Conservation (phyloP, 2,329 filamentous ascomycete genomes). For the Pseudogymnoascus sp. region DNA sequence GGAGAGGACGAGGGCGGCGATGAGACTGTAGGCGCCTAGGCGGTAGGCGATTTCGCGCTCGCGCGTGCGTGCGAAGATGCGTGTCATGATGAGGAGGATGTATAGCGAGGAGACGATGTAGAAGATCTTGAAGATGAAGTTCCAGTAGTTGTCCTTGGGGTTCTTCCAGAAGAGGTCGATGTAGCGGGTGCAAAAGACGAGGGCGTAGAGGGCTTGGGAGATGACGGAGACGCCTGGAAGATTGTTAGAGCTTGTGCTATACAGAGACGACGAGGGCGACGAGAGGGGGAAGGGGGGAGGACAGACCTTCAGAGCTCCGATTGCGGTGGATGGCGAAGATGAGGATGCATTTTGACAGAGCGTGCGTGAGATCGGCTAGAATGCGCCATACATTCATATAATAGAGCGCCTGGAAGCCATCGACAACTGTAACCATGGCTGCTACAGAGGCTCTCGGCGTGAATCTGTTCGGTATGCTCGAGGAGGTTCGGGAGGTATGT, state of each 20-base stretch:
- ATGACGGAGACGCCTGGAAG: conserved; percentile 73
- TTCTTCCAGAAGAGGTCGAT: conserved; percentile 61
- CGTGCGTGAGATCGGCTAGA: conserved; percentile 75
- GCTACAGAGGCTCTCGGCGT: not conserved
- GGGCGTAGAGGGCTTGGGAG: conserved; percentile 77
- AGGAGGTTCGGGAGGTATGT: not conserved
- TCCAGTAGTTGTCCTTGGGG: conserved; percentile 47
- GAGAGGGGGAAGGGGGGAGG: not conserved
- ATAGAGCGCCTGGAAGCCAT: not conserved
- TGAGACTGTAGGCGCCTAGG: conserved; percentile 63
- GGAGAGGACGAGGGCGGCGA: conserved; percentile 56
- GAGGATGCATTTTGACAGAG: conserved; percentile 79
- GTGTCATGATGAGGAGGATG: conserved; percentile 81
- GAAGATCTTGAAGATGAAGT: conserved; percentile 79
- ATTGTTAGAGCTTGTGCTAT: conserved; percentile 12
- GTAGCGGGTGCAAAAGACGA: conserved; percentile 82
- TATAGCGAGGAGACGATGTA: conserved; percentile 81
- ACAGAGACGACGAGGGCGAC: conserved; percentile 10
- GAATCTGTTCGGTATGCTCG: not conserved
- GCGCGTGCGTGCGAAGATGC: conserved; percentile 75
- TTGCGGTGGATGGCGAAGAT: conserved; percentile 88
- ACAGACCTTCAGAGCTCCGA: conserved; percentile 70
- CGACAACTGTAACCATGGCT: not conserved
- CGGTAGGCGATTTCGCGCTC: conserved; percentile 94
- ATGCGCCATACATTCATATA: conserved; percentile 53